A percentile compares a stretch with the other conserved stretches of the same genome.
phyloP scores from a whole-genome alignment of 805 yeast genomes.

The Candida broadrunensis region DNA sequence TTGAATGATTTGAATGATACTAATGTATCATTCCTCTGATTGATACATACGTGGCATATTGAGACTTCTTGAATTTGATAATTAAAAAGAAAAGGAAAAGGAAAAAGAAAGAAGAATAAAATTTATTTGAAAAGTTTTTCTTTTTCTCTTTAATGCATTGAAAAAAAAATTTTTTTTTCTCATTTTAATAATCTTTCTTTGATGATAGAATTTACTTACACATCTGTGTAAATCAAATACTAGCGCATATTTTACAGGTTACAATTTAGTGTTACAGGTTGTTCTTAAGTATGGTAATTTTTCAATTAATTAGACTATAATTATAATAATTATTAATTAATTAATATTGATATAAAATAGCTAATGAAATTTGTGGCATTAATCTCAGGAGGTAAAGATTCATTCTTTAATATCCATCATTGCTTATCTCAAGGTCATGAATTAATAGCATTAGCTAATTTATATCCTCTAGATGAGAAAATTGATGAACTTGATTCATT shows the following conservation, averaged over 20 bases:
- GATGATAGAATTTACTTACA: too few species aligned
- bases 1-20: background rate
- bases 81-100: constrained; percentile 5
- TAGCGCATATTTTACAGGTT: too few species aligned
- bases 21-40: background rate
- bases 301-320: too few species aligned
- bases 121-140: constrained; percentile 2
- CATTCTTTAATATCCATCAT: constrained; percentile 84
- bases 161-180: too few species aligned
- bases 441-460: constrained; percentile 78
- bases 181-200: too few species aligned
- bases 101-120: constrained; percentile 9
- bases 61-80: constrained; percentile 21
- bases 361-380: constrained; percentile 95
- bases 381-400: constrained; percentile 95
- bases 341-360: too few species aligned
- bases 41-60: constrained; percentile 62
- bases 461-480: constrained; percentile 44
- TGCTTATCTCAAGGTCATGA: constrained; percentile 86
- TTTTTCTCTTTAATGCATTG: too few species aligned
- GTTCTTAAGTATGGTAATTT: too few species aligned
- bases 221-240: too few species aligned
- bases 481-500: constrained; percentile 81
- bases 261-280: too few species aligned
- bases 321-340: too few species aligned